Evolutionary conservation across 2,329 filamentous ascomycete species (phyloP), one percentile per base, ranked within the genome.

Genomic region (Penicillium sp.): DNA sequence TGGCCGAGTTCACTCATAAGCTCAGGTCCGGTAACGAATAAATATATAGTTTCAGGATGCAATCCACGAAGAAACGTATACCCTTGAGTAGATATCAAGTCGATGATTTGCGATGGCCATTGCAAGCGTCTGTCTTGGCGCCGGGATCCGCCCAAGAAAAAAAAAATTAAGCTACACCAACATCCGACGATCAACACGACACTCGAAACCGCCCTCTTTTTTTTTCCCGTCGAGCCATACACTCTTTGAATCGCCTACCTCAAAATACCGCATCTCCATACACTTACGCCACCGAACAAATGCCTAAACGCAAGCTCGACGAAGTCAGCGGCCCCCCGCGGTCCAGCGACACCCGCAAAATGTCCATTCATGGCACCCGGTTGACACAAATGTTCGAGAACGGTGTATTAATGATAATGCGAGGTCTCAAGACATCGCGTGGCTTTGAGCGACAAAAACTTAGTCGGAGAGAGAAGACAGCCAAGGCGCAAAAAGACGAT

Each of bases 361-460:
- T 71, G 34, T 62, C 66, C 5, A 64, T 74, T 45, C 74, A 74
- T 61, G 66, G 66, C 8, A 64, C 69, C 34, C 74, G 77, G 16
- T 66, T 82, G 4, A 72, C 74, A 37, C 69, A 77, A 51, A 78
- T 79, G 60, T 75, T 85, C 56, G 73, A 79, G 32, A 75, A 80
- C 45, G 79, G 79, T 26, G 76, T 79, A 42, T 79, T 79, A 54
- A 66, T 77, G 20, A 74, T 87, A 5, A 73, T 76, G 20, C 72
- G 77, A 26, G 82, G 81, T 2, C 76, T 87, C 42, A 85, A 85
- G 65, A 74, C 81, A 10, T 82, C 82, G 35, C 81, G 82, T 42
- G 81, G 81, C 11, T 85, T 87, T 61, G 85, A 88, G 69, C 76
- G 84, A 48, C 85, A 87, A 70, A 87, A 87, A 67, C 74, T 86